Conservation (phyloP, 2,329 filamentous ascomycete species). For the Colletotrichum sp. region DNA sequence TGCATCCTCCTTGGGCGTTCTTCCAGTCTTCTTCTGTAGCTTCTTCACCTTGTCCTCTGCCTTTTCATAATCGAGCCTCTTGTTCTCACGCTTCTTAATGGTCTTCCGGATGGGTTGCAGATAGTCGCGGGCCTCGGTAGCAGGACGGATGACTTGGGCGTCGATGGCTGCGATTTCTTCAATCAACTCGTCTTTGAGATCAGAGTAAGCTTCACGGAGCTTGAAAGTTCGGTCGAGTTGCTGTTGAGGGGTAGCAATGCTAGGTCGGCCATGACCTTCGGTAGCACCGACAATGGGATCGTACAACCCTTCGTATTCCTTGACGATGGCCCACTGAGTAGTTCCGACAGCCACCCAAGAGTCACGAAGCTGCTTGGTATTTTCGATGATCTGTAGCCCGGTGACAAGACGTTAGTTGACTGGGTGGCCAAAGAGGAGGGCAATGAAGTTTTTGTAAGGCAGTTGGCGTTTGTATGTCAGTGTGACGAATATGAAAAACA, state of each 20-base stretch:
- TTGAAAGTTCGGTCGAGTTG: constrained; percentile 69
- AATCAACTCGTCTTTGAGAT: constrained; percentile 73
- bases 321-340: constrained; percentile 69
- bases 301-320: constrained; percentile 76
- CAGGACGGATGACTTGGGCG: constrained; percentile 70
- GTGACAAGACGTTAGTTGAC: not conserved
- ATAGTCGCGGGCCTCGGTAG: constrained; percentile 69
- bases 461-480: not conserved
- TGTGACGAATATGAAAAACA: not conserved
- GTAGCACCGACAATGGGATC: constrained; percentile 74
- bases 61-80: constrained; percentile 81
- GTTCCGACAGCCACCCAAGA: constrained; percentile 76
- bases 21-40: constrained; percentile 71
- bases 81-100: constrained; percentile 85
- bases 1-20: constrained; percentile 75
- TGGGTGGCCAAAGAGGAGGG: not conserved
- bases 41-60: constrained; percentile 74
- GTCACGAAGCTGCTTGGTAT: constrained; percentile 78
- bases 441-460: not conserved
- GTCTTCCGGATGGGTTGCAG: constrained; percentile 79
- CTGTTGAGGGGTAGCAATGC: constrained; percentile 63
- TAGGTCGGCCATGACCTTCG: constrained; percentile 58
- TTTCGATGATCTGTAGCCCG: constrained; percentile 71
- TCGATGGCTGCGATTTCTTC: constrained; percentile 77
- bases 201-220: constrained; percentile 71